Base-by-base conservation (phyloP, 805 yeast genomes). In the Lachancea sp. region DNA sequence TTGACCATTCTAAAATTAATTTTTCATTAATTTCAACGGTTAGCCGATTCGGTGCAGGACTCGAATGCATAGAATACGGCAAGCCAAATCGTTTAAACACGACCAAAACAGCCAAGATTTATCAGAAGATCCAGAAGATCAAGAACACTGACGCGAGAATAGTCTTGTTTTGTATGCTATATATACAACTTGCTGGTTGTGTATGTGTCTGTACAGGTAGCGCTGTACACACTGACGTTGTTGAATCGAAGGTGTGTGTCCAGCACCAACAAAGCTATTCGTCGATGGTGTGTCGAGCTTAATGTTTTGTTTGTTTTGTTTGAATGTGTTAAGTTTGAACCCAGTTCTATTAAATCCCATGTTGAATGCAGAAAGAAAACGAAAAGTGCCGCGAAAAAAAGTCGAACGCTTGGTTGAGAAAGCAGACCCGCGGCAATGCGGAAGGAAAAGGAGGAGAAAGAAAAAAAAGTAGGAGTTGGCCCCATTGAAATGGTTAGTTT, bases 341-440 rank as follows among this genome's bases (percentile, higher is more conserved):
- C 45, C 41, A 36, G 37, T 41, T 17, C 31, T 18, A 40, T 19
- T 41, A 19, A 49, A 49, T 46, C 52, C 52, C 56, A 54, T 52
- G 58, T 54, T 54, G 58, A 54, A 54, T 54, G 58, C 58, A 48
- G 41, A 36, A 33, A 33, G n/a, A 16, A 40, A 32, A 36, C 39
- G 31, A 26, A 36, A 35, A 37, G 39, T 27, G 39, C 39, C 20
- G 39, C 18, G 3, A 17, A 16, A 11, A 22, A 22, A 22, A 8
- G 4, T 11, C 35, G 27, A 38, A 5, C 8, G 39, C 26, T 35
- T 22, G 31, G 34, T 41, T 34, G 39, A 36, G 39, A 36, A 36
- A 36, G 31, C 19, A 25, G 31, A 25, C 39, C 39, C 16, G 26
- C 44, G 27, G 44, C 44, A 35, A 41, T 41, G 44, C 44, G 34